Conservation (phyloP, 2,329 filamentous ascomycete species). For the Aspergillus sp. region DNA sequence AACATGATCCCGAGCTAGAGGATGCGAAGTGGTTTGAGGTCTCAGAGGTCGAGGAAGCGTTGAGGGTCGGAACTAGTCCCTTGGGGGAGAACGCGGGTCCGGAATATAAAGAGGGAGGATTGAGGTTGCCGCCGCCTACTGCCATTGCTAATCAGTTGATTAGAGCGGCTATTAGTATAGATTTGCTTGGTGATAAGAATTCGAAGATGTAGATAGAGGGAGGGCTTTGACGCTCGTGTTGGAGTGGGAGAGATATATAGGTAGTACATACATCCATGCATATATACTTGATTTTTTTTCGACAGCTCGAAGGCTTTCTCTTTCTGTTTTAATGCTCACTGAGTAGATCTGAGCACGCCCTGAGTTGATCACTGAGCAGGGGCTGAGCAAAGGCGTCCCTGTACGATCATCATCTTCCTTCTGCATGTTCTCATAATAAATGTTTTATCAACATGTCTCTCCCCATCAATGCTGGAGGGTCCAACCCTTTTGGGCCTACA, state of each 20-base stretch:
- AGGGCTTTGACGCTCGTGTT: too few relatives aligned
- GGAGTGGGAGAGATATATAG: too few relatives aligned
- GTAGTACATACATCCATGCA: not conserved
- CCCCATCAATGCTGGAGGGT: not conserved
- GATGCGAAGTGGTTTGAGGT: slow-evolving; percentile 84
- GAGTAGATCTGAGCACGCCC: too few relatives aligned
- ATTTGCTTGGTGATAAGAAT: slow-evolving; percentile 64
- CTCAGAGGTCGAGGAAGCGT: slow-evolving; percentile 75
- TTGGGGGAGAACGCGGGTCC: slow-evolving; percentile 64
- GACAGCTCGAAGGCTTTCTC: too few relatives aligned
- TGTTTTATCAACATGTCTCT: not conserved
- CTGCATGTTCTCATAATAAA: not conserved
- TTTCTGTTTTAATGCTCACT: too few relatives aligned
- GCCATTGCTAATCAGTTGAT: slow-evolving; percentile 93
- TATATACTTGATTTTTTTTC: too few relatives aligned
- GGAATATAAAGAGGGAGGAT: slow-evolving; percentile 70
- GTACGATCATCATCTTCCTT: not conserved
- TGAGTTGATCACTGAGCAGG: too few relatives aligned
- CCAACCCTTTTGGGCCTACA: not conserved
- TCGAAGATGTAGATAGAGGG: slow-evolving; percentile 40
- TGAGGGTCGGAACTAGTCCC: slow-evolving; percentile 65
- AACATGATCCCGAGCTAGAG: slow-evolving; percentile 88
- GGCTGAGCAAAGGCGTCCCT: not conserved
- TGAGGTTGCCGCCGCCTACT: slow-evolving; percentile 79
- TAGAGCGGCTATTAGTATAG: slow-evolving; percentile 68